Evolutionary conservation across 2,329 filamentous ascomycete genomes (phyloP).

Genomic region (Phialophora expanda): DNA sequence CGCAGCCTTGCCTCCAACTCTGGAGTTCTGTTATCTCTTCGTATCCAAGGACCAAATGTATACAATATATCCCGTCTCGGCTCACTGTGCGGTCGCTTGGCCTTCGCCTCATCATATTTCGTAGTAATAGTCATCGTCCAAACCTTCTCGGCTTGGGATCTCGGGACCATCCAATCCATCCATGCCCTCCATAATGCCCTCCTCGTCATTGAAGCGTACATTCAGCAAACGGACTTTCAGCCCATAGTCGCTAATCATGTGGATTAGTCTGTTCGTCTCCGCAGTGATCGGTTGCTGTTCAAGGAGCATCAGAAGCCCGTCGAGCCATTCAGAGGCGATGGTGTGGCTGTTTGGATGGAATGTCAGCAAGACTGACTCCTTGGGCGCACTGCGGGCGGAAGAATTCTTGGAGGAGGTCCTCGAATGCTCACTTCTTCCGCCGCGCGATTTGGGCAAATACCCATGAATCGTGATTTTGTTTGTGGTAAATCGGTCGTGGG

Average conservation of each 20-base stretch:
- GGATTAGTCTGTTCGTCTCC: conserved; percentile 88
- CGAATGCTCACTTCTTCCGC: conserved; percentile 43
- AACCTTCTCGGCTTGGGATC: conserved; percentile 79
- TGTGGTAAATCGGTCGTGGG: conserved; percentile 54
- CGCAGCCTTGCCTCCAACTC: neutral
- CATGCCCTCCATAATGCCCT: conserved; percentile 65
- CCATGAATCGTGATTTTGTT: conserved; percentile 95
- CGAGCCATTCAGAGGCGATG: conserved; percentile 93
- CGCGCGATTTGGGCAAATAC: conserved; percentile 53
- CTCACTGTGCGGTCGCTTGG: neutral
- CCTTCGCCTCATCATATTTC: conserved; percentile 51
- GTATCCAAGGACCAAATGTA: conserved; percentile 24
- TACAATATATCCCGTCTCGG: conserved; percentile 5
- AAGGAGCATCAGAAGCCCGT: conserved; percentile 91
- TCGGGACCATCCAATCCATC: conserved; percentile 61
- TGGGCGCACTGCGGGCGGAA: conserved; percentile 42
- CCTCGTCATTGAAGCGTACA: conserved; percentile 82
- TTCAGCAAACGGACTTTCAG: conserved; percentile 92
- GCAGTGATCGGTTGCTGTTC: conserved; percentile 96
- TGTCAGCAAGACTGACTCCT: conserved; percentile 78
- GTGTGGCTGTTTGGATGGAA: conserved; percentile 80
- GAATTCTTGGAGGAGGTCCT: conserved; percentile 41
- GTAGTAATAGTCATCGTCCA: conserved; percentile 95
- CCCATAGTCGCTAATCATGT: conserved; percentile 85
- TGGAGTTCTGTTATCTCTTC: neutral